Evolutionary conservation across 148 eudicot genomes (phyloP).

Genomic region (Cornus florida): DNA sequence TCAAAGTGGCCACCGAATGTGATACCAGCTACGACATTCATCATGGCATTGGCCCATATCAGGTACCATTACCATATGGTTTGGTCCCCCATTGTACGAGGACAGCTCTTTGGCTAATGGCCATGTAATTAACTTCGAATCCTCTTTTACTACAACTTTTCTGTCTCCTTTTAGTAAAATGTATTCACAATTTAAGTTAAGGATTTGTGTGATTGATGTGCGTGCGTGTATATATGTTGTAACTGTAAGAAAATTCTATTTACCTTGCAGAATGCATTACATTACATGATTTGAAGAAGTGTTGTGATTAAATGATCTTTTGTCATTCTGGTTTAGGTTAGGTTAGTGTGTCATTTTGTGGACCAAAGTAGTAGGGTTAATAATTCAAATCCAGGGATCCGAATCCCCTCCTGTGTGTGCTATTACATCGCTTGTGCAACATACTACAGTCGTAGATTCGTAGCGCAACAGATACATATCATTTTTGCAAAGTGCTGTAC

Average conservation of each 20-base stretch:
- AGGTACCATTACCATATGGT: neutral
- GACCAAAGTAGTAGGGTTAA: too few relatives aligned
- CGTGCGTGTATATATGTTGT: too few relatives aligned
- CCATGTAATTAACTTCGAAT: neutral
- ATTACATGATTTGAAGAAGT: neutral
- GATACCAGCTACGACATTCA: neutral
- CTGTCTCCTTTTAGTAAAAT: too few relatives aligned
- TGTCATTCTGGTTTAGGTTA: neutral
- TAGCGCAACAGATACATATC: too few relatives aligned
- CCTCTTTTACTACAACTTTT: neutral
- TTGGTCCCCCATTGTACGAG: neutral
- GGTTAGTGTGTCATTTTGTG: neutral
- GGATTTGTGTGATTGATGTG: neutral
- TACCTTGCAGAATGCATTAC: neutral
- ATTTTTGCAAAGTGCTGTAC: too few relatives aligned
- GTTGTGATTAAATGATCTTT: neutral
- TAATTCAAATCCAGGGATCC: too few relatives aligned
- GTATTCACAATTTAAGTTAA: too few relatives aligned
- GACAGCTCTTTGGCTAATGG: neutral
- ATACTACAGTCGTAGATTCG: too few relatives aligned
- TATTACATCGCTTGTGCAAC: too few relatives aligned
- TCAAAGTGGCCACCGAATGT: neutral
- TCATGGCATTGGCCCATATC: neutral
- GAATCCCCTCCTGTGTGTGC: too few relatives aligned
- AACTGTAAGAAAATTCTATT: neutral